Percentiles rank a stretch among this genome's conserved stretches.
Evolutionary conservation across 2,329 filamentous ascomycete genomes (phyloP).

Genomic region (Trichoderma sp.): DNA sequence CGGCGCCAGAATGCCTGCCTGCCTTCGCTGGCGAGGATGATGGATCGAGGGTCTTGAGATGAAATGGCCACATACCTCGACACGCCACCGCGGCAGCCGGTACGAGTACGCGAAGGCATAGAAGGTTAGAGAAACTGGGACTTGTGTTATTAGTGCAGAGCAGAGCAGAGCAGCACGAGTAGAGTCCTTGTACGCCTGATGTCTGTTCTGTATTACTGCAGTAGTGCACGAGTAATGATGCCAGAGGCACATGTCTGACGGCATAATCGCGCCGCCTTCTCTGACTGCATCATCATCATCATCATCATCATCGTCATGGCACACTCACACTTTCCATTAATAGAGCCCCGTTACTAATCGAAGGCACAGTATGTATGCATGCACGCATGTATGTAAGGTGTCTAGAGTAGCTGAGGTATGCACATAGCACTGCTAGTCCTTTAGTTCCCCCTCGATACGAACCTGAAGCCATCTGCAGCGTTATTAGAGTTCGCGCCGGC

Average conservation of each 20-base stretch:
- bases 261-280: neutral
- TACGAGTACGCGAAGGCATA: neutral
- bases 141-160: neutral
- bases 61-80: neutral
- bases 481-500: constrained; percentile 3
- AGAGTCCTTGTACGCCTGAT: neutral
- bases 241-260: constrained; percentile 3
- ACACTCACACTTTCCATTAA: neutral
- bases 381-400: too few relatives aligned
- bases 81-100: neutral
- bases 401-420: neutral
- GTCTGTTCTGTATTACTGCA: neutral
- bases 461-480: neutral
- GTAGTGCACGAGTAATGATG: neutral
- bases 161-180: neutral
- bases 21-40: neutral
- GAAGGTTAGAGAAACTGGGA: neutral
- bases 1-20: constrained; percentile 3
- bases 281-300: neutral
- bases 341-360: neutral
- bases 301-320: neutral
- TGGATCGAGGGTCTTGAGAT: neutral
- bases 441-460: neutral
- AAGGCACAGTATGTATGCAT: neutral
- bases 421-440: neutral